Conservation (phyloP, 1,284 basidiomycete species). For the Somion occarium region DNA sequence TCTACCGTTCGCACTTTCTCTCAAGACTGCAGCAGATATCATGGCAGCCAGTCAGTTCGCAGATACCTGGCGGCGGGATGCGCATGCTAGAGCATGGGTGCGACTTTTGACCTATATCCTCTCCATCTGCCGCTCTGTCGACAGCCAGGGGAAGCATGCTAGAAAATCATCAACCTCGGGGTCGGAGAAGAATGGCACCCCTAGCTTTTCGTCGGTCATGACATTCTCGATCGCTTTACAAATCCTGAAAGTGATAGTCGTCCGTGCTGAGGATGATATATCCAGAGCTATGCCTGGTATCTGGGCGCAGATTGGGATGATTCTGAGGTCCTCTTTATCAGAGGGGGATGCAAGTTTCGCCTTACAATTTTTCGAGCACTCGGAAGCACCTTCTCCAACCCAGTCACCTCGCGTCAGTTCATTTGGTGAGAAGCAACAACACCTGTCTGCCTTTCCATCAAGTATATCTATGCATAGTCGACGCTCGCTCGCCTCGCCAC, state of each 20-base stretch:
- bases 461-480: conserved; percentile 16
- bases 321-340: conserved; percentile 44
- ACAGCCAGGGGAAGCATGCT: conserved; percentile 9
- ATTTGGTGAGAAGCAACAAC: conserved; percentile 19
- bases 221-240: conserved; percentile 57
- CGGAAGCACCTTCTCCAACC: conserved; percentile 40
- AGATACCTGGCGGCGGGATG: conserved; percentile 40
- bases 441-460: conserved; percentile 23
- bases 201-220: conserved; percentile 33
- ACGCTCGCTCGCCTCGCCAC: conserved; percentile 34
- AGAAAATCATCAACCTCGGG: conserved; percentile 17
- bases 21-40: conserved; percentile 49
- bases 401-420: conserved; percentile 36
- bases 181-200: conserved; percentile 19
- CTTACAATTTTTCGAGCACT: conserved; percentile 32
- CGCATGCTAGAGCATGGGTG: conserved; percentile 54
- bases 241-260: conserved; percentile 62
- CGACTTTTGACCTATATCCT: conserved; percentile 61
- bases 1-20: conserved; percentile 53
- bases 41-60: conserved; percentile 36
- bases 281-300: conserved; percentile 46
- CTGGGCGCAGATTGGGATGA: conserved; percentile 54
- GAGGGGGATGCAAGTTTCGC: conserved; percentile 60
- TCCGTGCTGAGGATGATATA: conserved; percentile 62
- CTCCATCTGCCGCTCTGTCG: conserved; percentile 34